Evolutionary conservation across 257 asterid species (phyloP), one percentile per base, ranked within the genome.

Genomic region (Galeopsis tetrahit): DNA sequence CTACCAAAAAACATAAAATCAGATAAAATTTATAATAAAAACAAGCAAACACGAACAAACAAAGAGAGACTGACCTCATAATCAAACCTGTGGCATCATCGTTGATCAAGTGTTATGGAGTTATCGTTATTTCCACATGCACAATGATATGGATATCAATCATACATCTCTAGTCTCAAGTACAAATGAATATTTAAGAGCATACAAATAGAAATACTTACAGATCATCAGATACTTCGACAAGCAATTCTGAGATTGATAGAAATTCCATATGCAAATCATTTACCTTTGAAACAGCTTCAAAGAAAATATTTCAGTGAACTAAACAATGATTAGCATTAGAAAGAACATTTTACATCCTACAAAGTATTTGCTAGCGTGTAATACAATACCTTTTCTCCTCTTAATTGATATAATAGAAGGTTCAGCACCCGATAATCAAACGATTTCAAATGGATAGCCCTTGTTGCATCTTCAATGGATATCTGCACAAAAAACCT

Each of bases 151-250:
- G 33, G 36, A 36, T 35, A 11, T 65, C 53, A 0, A 21, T 21
- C 28, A 21, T 21, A 21, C 28, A 21, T 21, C 28, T 21, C 28
- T 21, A 21, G 28, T 46, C 53, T 46, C 53, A 42, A 7, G 4
- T 42, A 42, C 11, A 7, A 42, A 42, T 44, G 51, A 44, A 44
- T 44, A 10, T 9, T 44, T 39, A 44, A 63, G 49, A 46, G 33
- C 34, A 7, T 56, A 75, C 9, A 57, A 34, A 76, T 1, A 66
- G 75, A 74, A 46, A 44, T 61, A 84, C 96, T 90, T 83, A 95
- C 98, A 95, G 78, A 82, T 92, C 98, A 82, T 92, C 98, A 35
- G 97, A 86, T 72, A 95, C 73, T 85, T 95, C 99, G 69, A 95
- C 97, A 40, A 95, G 95, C 80, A 95, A 83, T 68, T 95, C 99